phyloP scores from a whole-genome alignment of 2,329 filamentous ascomycete species.

The Stagonosporopsis rhizophila region DNA sequence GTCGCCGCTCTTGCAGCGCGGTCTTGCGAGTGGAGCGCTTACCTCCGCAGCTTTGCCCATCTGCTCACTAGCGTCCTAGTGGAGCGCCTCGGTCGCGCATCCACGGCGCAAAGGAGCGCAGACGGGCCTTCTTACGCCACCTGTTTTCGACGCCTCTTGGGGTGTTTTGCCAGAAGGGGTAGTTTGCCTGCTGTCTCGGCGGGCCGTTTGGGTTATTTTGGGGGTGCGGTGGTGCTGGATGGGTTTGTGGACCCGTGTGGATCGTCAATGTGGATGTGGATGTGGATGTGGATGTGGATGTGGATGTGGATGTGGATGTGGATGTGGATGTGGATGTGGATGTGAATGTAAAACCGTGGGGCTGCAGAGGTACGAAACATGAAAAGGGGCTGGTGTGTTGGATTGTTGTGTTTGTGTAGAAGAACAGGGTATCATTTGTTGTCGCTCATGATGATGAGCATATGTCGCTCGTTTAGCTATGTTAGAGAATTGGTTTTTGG shows the following conservation, averaged over 20 bases:
- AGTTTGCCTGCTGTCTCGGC: background rate
- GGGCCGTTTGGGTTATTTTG: constrained; percentile 9
- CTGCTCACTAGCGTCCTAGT: too few species aligned
- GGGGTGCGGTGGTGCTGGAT: background rate
- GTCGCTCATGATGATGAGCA: too few species aligned
- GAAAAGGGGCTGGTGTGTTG: too few species aligned
- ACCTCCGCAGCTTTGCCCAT: background rate
- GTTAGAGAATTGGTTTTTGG: background rate
- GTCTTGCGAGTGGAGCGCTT: background rate
- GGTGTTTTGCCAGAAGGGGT: background rate
- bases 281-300: too few species aligned
- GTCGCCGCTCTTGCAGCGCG: too few species aligned
- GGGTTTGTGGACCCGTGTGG: background rate
- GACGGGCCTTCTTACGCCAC: constrained; percentile 20
- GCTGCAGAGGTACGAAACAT: too few species aligned
- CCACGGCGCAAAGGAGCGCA: background rate
- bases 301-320: too few species aligned
- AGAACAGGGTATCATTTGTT: background rate
- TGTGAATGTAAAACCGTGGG: too few species aligned
- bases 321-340: background rate
- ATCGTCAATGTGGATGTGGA: too few species aligned
- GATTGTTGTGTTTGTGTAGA: too few species aligned
- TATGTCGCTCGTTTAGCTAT: too few species aligned
- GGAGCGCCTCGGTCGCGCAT: background rate
- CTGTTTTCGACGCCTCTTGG: background rate